These are phyloP conservation scores for Ilyonectria mors-panacis DNA, from an alignment of 2,329 filamentous ascomycete species.

Conservation along the genomic window DNA sequence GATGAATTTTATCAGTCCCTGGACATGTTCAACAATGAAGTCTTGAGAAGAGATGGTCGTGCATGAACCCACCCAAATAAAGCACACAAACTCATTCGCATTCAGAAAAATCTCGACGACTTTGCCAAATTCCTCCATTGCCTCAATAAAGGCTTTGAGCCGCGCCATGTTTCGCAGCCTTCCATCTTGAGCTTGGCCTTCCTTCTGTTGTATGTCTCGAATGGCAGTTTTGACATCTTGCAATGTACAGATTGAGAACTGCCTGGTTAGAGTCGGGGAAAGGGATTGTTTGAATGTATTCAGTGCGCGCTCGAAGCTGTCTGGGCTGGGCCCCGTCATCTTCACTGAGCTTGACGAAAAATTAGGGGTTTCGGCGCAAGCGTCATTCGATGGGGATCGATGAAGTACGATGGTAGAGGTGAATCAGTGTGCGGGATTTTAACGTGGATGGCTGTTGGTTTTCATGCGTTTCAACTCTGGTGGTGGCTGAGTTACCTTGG, in stretches of 20 bases:
- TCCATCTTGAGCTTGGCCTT: not conserved
- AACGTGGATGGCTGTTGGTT: too few species aligned
- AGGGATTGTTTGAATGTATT: conserved; percentile 14
- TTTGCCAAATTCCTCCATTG: conserved; percentile 20
- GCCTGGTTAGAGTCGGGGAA: not conserved
- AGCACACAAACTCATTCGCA: conserved; percentile 13
- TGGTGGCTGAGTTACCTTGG: too few species aligned
- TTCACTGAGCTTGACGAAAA: not conserved
- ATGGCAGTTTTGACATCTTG: conserved; percentile 12
- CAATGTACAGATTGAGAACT: conserved; percentile 21
- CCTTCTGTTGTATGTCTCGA: conserved; percentile 6
- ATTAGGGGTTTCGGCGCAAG: not conserved
- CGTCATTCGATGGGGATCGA: too few species aligned
- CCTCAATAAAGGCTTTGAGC: conserved; percentile 22
- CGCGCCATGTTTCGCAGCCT: conserved; percentile 11
- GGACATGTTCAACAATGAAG: not conserved
- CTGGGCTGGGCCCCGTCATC: conserved; percentile 12
- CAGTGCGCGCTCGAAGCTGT: conserved; percentile 20
- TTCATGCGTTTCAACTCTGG: too few species aligned
- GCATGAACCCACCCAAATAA: conserved; percentile 25
- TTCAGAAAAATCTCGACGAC: conserved; percentile 24
- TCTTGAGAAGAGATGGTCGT: too few species aligned
- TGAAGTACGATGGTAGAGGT: too few species aligned
- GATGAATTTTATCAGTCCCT: conserved; percentile 36
- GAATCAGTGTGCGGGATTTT: too few species aligned